Evolutionary conservation across 1,139 yeast genomes (phyloP), one percentile per base, ranked within the genome.

Genomic region (Diutina scorzettiae): DNA sequence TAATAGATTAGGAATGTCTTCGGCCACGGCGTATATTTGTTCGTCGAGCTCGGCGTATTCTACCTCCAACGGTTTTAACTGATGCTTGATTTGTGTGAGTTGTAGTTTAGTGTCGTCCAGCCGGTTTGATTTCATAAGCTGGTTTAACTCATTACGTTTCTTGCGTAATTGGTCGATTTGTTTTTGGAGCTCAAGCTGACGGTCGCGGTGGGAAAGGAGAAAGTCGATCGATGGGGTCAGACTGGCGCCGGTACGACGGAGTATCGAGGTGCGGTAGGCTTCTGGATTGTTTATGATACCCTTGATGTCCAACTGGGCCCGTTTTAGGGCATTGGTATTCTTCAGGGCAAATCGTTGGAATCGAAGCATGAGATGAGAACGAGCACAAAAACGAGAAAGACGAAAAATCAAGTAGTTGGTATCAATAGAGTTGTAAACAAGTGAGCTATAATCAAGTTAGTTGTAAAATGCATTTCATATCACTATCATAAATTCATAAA

Each of bases 1-100:
- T 1, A 85, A 59, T 31, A 74, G 56, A 51, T 87, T 87, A 0
- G 97, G 97, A 12, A 87, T 60, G 0, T 71, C 57, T 19, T 77
- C 81, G 1, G 77, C 70, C 30, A 59, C 57, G 1, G 50, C 37
- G 37, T 60, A 57, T 1, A 79, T 55, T 12, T 50, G 47, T 17
- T 57, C 54, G 4, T 62, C 54, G 12, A 67, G 45, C 3, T 42
- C 45, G 3, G 53, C 50, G n/a, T 50, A 57, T 17, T 59, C 54
- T 1, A 54, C 46, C 47, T 73, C 77, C 18, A 64, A 50, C 0
- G 58, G 58, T 21, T 58, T 57, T 11, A 73, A 51, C 17, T 53
- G 50, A 2, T 46, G 45, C 44, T 76, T 75, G 19, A 68, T 52
- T 1, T 53, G 55, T 9, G 58, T 56, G 18, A 73, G 54, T n/a